phyloP scores from a whole-genome alignment of 495 filamentous ascomycete species.

The Trichoderma parareesei region DNA sequence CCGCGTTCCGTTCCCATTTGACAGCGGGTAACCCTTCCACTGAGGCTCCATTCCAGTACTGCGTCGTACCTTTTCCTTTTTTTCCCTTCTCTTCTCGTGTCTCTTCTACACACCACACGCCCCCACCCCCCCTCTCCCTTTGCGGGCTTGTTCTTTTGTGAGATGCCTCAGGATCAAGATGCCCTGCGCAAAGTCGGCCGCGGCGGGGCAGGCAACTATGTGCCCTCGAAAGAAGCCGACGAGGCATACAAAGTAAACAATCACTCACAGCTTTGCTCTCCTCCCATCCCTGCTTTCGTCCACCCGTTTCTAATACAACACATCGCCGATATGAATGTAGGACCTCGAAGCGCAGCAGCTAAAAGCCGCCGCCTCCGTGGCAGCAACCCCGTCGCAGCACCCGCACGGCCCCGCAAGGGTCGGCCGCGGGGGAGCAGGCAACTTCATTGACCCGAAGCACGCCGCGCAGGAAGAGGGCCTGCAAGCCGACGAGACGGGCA shows the following conservation, averaged over 20 bases:
- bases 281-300: not conserved
- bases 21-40: no score
- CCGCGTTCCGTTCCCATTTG: no score
- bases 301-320: not conserved
- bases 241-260: constrained; percentile 29
- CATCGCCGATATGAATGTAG: constrained; percentile 13
- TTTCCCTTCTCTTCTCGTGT: not conserved
- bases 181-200: constrained; percentile 32
- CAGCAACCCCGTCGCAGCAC: constrained; percentile 14
- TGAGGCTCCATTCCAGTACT: not conserved
- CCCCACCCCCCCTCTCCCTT: not conserved
- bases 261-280: constrained; percentile 15
- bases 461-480: constrained; percentile 21
- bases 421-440: constrained; percentile 55
- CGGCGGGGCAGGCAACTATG: constrained; percentile 59
- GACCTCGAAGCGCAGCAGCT: constrained; percentile 38
- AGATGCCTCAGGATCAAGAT: constrained; percentile 14
- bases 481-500: constrained; percentile 18
- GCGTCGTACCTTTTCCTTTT: not conserved
- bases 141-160: not conserved
- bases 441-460: constrained; percentile 38
- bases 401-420: constrained; percentile 36
- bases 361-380: constrained; percentile 12
- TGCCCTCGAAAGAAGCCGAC: constrained; percentile 43
- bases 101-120: not conserved